Percentiles rank a stretch among this genome's conserved stretches.
phyloP scores from a whole-genome alignment of 169 alveolate species.

The Plasmodium blacklocki region DNA sequence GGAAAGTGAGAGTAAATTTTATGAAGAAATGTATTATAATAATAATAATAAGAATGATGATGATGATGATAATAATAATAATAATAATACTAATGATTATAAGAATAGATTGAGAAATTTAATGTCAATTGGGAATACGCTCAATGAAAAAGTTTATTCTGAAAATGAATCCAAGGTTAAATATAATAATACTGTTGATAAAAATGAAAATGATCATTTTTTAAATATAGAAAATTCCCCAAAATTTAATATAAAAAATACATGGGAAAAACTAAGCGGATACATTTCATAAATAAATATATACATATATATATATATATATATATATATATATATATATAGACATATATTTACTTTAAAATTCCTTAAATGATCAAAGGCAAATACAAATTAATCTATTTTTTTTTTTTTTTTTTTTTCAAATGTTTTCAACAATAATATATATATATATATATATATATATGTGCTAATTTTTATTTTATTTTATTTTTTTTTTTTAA shows the following conservation, averaged over 20 bases:
- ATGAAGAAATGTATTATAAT: not conserved
- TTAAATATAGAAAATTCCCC: conserved; percentile 35
- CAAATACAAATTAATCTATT: not conserved
- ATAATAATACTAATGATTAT: too few relatives aligned
- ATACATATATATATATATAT: not conserved
- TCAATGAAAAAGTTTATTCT: not conserved
- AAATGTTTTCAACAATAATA: too few relatives aligned
- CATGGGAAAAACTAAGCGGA: conserved; percentile 71
- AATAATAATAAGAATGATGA: not conserved
- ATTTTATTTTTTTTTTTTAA: too few relatives aligned
- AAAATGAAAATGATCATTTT: not conserved
- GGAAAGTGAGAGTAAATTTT: not conserved
- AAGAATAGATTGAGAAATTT: not conserved
- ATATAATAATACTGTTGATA: not conserved
- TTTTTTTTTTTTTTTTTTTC: too few relatives aligned
- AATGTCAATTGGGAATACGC: not conserved
- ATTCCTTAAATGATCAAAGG: not conserved
- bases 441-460: too few relatives aligned
- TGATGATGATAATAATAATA: not conserved
- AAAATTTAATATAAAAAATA: conserved; percentile 69
- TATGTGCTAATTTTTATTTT: too few relatives aligned
- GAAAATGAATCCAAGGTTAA: conserved; percentile 4
- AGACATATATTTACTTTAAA: not conserved
- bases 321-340: too few relatives aligned
- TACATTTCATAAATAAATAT: conserved; percentile 33